phyloP scores from a whole-genome alignment of 2,329 filamentous ascomycete species.

The Scedosporium aurantiacum region DNA sequence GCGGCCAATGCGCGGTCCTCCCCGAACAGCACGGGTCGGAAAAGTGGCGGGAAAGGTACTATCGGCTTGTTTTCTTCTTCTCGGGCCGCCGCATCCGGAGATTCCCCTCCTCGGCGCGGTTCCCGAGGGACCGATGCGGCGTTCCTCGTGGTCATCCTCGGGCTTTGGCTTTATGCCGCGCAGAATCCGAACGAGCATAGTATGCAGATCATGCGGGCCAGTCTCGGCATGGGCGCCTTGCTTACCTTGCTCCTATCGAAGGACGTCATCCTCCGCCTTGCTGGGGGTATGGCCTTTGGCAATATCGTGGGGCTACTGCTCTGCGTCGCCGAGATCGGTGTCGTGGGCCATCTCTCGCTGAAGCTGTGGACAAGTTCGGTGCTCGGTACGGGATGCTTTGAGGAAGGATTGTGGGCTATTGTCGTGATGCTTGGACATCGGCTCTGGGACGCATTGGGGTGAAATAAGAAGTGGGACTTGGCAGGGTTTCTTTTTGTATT shows the following conservation, averaged over 20 bases:
- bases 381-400: not conserved
- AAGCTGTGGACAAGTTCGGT: not conserved
- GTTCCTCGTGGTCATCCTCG: constrained; percentile 1
- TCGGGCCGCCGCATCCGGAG: not conserved
- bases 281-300: not conserved
- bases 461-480: not conserved
- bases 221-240: constrained; percentile 1
- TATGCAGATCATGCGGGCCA: constrained; percentile 4
- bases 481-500: not conserved
- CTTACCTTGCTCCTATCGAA: not conserved
- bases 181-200: not conserved
- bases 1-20: not conserved
- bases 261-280: not conserved
- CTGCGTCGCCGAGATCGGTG: not conserved
- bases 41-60: not conserved
- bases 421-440: constrained; percentile 4
- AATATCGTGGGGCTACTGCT: not conserved
- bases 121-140: not conserved
- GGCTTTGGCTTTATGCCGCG: constrained; percentile 1
- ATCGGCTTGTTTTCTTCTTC: not conserved
- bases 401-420: not conserved
- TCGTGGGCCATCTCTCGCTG: constrained; percentile 1
- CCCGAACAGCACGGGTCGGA: not conserved
- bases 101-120: not conserved
- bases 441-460: not conserved